Conservation (phyloP, 192 early-diverging fungal species). For the Podila horticola region DNA sequence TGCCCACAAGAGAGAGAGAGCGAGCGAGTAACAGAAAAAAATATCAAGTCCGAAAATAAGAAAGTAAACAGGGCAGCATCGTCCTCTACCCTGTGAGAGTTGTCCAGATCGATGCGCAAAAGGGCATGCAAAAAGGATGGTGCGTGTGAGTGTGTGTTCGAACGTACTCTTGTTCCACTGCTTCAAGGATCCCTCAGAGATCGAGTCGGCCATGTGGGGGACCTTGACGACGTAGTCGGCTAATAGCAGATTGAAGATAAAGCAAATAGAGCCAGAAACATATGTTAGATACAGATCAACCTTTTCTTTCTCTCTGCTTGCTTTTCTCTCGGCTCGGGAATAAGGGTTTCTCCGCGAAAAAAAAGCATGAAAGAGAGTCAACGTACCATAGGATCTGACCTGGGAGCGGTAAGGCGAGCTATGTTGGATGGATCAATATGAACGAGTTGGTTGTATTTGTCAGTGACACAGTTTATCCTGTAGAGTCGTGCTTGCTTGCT, state of each 20-base stretch:
- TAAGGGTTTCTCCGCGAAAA: neutral
- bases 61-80: neutral
- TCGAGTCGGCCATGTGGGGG: conserved; percentile 98
- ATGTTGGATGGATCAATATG: neutral
- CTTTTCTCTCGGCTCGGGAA: neutral
- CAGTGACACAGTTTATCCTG: too few relatives aligned
- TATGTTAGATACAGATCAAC: conserved; percentile 2
- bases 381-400: conserved; percentile 51
- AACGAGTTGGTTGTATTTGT: neutral
- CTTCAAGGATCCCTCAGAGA: conserved; percentile 97
- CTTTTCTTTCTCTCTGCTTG: neutral
- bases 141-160: neutral
- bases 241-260: conserved; percentile 4
- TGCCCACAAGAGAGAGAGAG: neutral
- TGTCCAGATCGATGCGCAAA: neutral
- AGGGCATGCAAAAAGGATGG: neutral
- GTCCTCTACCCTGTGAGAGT: neutral
- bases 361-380: neutral
- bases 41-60: conserved; percentile 1
- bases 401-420: conserved; percentile 50
- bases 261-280: neutral
- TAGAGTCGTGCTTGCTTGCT: too few relatives aligned
- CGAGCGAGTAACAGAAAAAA: too few relatives aligned
- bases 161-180: conserved; percentile 94
- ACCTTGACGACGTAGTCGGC: conserved; percentile 92